Conservation (phyloP, 2,329 filamentous ascomycete species). For the Trichocomaceae sp. region DNA sequence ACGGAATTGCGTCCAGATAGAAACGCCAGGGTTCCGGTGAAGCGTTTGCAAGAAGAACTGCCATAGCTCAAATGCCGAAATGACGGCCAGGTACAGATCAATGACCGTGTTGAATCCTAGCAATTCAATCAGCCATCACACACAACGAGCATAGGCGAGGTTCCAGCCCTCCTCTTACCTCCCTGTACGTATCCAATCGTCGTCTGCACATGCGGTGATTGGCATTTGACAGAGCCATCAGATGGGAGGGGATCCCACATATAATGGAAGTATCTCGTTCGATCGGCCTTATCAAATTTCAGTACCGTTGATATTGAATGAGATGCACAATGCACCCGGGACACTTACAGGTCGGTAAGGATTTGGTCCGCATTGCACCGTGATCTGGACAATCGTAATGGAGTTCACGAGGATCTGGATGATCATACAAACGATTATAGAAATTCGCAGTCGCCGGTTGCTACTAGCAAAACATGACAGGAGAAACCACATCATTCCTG, state of each 20-base stretch:
- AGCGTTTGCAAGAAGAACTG: slow-evolving; percentile 28
- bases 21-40: slow-evolving; percentile 19
- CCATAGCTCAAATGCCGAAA: slow-evolving; percentile 32
- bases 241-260: slow-evolving; percentile 32
- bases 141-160: neutral
- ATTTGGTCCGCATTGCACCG: slow-evolving; percentile 31
- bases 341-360: slow-evolving; percentile 23
- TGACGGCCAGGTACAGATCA: slow-evolving; percentile 26
- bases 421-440: slow-evolving; percentile 27
- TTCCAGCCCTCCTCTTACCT: slow-evolving; percentile 16
- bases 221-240: slow-evolving; percentile 30
- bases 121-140: neutral
- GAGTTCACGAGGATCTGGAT: slow-evolving; percentile 29
- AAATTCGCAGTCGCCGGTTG: slow-evolving; percentile 23
- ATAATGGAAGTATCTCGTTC: slow-evolving; percentile 31
- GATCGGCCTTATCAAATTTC: slow-evolving; percentile 17
- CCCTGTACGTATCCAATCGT: slow-evolving; percentile 34
- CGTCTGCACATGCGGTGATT: slow-evolving; percentile 27
- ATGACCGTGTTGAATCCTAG: slow-evolving; percentile 29
- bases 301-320: neutral
- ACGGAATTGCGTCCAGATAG: slow-evolving; percentile 24
- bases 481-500: slow-evolving; percentile 34
- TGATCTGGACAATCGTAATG: slow-evolving; percentile 29
- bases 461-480: slow-evolving; percentile 29
- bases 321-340: slow-evolving; percentile 10